A percentile compares a stretch with the other conserved stretches of the same genome.
These are phyloP conservation scores for Apiotrichum veenhuisii DNA, from an alignment of 1,284 basidiomycete species.

Conservation along the genomic window DNA sequence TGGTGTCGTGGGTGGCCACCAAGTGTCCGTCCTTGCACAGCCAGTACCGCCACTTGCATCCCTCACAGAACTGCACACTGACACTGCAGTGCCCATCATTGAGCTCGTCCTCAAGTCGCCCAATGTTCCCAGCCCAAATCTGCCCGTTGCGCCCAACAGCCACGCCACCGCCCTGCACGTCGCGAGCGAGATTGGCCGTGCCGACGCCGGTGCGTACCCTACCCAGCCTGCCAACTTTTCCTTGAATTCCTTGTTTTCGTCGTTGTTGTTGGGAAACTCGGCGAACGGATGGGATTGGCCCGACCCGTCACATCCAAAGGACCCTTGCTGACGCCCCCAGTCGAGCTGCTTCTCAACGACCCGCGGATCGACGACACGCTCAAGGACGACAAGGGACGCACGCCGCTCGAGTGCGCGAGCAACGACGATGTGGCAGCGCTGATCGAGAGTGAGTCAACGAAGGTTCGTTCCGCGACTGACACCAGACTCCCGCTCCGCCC, in stretches of 20 bases:
- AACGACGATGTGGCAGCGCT: slow-evolving; percentile 62
- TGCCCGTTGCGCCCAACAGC: slow-evolving; percentile 59
- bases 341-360: slow-evolving; percentile 69
- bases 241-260: not conserved
- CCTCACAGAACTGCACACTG: not conserved
- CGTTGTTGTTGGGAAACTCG: not conserved
- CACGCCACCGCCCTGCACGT: slow-evolving; percentile 82
- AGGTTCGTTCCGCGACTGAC: not conserved
- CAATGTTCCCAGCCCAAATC: slow-evolving; percentile 57
- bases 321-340: slow-evolving; percentile 21
- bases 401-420: slow-evolving; percentile 67
- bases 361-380: slow-evolving; percentile 76
- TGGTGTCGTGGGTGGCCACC: too few species aligned
- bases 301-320: not conserved
- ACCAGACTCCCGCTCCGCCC: slow-evolving; percentile 71
- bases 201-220: slow-evolving; percentile 59
- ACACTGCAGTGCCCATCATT: slow-evolving; percentile 57
- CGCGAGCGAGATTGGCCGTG: slow-evolving; percentile 72
- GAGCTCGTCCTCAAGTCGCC: slow-evolving; percentile 67
- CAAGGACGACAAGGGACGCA: slow-evolving; percentile 65
- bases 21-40: too few species aligned
- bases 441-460: slow-evolving; percentile 64
- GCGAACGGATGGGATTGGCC: not conserved
- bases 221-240: not conserved
- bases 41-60: too few species aligned